A percentile compares a stretch with the other conserved stretches of the same genome.
Conservation (phyloP, 306 rosid genomes). For the Ziziphus jujuba region DNA sequence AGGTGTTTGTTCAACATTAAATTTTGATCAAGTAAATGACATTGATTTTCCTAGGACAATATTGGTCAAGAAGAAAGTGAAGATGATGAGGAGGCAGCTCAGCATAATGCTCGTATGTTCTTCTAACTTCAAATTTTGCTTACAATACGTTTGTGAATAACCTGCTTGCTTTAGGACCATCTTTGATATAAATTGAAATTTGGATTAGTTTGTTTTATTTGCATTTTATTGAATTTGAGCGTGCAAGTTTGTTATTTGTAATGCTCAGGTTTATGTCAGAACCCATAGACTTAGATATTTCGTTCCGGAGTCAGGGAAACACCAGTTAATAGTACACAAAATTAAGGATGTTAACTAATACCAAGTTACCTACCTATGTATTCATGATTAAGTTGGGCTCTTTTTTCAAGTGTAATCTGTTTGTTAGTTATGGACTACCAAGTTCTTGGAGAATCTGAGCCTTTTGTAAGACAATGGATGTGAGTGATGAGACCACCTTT, state of each 20-base stretch:
- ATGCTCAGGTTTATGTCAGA: background rate
- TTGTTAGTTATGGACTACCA: too few species aligned
- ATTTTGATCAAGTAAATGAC: constrained; percentile 15
- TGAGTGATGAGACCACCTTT: too few species aligned
- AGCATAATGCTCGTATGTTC: constrained; percentile 45
- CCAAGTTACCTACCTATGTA: too few species aligned
- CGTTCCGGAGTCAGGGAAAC: background rate
- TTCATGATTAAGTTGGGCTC: too few species aligned
- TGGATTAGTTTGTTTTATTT: background rate
- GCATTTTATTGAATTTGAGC: constrained; percentile 2
- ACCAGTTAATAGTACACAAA: too few species aligned
- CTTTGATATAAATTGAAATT: background rate
- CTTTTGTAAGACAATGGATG: too few species aligned
- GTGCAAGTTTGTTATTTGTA: background rate
- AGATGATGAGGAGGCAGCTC: constrained; percentile 63
- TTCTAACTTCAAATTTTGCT: constrained; percentile 4
- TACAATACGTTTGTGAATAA: background rate
- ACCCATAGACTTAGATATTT: background rate
- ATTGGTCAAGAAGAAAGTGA: constrained; percentile 78
- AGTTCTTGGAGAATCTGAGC: too few species aligned
- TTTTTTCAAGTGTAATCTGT: too few species aligned
- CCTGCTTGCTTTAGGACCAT: constrained; percentile 4
- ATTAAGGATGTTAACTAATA: too few species aligned
- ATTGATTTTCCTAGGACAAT: constrained; percentile 65
- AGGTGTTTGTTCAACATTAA: constrained; percentile 9